Percentiles rank a stretch among this genome's conserved stretches.
Evolutionary conservation across 1,139 yeast species (phyloP).

Genomic region (Pichia sp.): DNA sequence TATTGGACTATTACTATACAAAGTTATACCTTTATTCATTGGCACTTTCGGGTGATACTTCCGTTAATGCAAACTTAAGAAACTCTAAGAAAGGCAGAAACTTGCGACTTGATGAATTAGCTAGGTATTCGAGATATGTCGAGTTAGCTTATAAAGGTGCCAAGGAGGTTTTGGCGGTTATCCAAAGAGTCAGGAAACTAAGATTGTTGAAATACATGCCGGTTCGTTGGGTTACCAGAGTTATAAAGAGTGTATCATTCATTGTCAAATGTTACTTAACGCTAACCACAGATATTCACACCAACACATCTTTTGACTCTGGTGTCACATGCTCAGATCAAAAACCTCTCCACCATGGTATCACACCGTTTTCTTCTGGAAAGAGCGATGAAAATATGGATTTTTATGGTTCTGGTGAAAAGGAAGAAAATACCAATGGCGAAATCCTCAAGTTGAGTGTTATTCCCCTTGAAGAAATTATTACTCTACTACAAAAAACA

Average conservation of each 20-base stretch:
- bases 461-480: conserved; percentile 66
- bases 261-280: conserved; percentile 80
- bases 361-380: not conserved
- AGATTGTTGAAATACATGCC: conserved; percentile 75
- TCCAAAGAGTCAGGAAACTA: conserved; percentile 63
- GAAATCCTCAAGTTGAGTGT: conserved; percentile 58
- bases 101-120: conserved; percentile 62
- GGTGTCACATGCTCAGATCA: not conserved
- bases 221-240: conserved; percentile 82
- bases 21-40: conserved; percentile 78
- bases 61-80: conserved; percentile 22
- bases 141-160: conserved; percentile 84
- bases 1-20: conserved; percentile 81
- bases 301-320: conserved; percentile 3
- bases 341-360: conserved; percentile 2
- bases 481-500: conserved; percentile 63
- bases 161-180: conserved; percentile 68
- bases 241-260: conserved; percentile 88
- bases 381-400: not conserved
- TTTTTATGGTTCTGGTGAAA: not conserved
- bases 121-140: conserved; percentile 71
- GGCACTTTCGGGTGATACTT: conserved; percentile 54
- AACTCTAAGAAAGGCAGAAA: conserved; percentile 28
- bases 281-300: conserved; percentile 43
- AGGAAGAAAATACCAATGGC: conserved; percentile 14